Base-by-base conservation (phyloP, 805 yeast species). In the Wickerhamomyces sydowiorum region DNA sequence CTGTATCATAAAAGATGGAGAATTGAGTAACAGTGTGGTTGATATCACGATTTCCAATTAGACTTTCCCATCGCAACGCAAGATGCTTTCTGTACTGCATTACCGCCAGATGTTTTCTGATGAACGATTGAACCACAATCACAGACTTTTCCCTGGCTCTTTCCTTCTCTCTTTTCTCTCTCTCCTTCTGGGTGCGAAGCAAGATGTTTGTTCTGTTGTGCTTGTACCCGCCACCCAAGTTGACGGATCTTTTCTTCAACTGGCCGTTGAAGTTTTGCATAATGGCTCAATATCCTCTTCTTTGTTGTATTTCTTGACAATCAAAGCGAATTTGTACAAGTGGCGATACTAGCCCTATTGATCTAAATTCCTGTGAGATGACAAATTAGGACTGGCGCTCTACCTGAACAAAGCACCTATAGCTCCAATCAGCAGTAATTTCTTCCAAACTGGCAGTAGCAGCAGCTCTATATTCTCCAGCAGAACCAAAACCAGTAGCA, bases 231-330 rank as follows among this genome's bases (percentile, higher is more conserved):
- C 58, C 82, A 65, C 54, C 91, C 73, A 51, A 78, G 70, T 66
- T 91, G 40, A 74, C 75, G 29, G 84, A 66, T 40, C 78, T 67
- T 47, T 78, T 72, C 40, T 69, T 66, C 17, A 78, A 67, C 50
- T 77, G 80, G 5, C 95, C 95, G 10, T 79, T 74, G 64, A 86
- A 86, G 64, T 81, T 79, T 43, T 7, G 7, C 25, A 23, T 23
- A 7, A 10, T 23, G 25, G n/a, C n/a, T n/a, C n/a, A n/a, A n/a
- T n/a, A n/a, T n/a, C n/a, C n/a, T n/a, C n/a, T n/a, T n/a, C n/a
- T n/a, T n/a, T n/a, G n/a, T n/a, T n/a, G n/a, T n/a, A n/a, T n/a
- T n/a, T n/a, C n/a, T n/a, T n/a, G n/a, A n/a, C n/a, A n/a, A n/a
- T n/a, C n/a, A n/a, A n/a, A n/a, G n/a, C n/a, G n/a, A n/a, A n/a